Evolutionary conservation across 129 eudicot species (phyloP), one percentile per base, ranked within the genome.

Genomic region (Escallonia rubra): DNA sequence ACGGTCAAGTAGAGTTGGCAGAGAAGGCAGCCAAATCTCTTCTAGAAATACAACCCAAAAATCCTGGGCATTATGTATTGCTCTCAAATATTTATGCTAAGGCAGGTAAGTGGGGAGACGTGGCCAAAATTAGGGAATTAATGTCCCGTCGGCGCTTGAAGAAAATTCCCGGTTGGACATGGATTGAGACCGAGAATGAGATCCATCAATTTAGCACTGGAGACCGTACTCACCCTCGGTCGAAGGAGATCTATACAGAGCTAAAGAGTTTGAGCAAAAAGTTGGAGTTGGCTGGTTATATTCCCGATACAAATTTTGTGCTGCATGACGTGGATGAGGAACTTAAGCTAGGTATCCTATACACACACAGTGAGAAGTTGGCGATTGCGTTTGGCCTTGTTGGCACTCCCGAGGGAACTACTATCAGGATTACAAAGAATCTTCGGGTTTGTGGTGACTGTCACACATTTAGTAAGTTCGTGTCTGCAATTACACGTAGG

Each of bases 371-470:
- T 74, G 90, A 87, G 70, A 87, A 81, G 61, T 75, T 89, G 73
- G 96, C 92, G 5, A 74, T 86, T 65, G 82, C 87, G 41, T 86
- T 80, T 72, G 90, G 86, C 48, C 82, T 89, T 38, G 73, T 82
- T 9, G 61, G 74, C 61, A 82, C 89, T 38, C 79, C 83, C 3
- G 81, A 82, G 43, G 76, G 83, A 66, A 69, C 70, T 16, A 67
- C 79, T 14, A 82, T 85, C 54, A 78, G 87, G 44, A 76, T 88
- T 42, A 82, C 84, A 23, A 88, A 85, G 55, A 88, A 88, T 76
- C 87, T 85, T 43, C 67, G 91, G 57, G 88, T 85, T 34, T 87
- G 95, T 67, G 95, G 91, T 2, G 91, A 87, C 65, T 88, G 91
- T 73, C 96, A 88, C 74, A 75, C 85, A 16, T 85, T 85, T 70